These are phyloP conservation scores for Suillus clintonianus DNA, from an alignment of 768 basidiomycete genomes.

Conservation along the genomic window DNA sequence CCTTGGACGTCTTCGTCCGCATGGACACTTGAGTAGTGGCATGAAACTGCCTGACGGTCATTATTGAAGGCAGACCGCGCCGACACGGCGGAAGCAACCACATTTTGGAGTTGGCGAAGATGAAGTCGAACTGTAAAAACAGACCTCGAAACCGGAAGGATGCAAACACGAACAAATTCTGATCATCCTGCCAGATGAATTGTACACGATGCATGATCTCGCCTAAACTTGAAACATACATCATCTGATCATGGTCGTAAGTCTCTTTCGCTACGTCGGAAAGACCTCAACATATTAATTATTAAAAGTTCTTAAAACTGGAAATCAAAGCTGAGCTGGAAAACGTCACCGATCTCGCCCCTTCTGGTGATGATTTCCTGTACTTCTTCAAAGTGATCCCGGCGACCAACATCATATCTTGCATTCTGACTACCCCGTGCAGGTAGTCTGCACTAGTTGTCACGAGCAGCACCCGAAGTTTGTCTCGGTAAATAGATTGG, in stretches of 20 bases:
- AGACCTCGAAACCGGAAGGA: background rate
- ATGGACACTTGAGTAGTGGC: constrained; percentile 19
- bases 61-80: constrained; percentile 9
- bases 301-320: constrained; percentile 53
- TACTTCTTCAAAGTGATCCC: constrained; percentile 71
- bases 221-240: background rate
- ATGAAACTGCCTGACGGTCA: constrained; percentile 23
- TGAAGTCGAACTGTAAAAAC: background rate
- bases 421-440: constrained; percentile 2
- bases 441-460: constrained; percentile 83
- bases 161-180: constrained; percentile 29
- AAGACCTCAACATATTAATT: background rate
- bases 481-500: constrained; percentile 71
- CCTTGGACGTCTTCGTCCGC: constrained; percentile 20
- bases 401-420: constrained; percentile 1
- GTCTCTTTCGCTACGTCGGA: constrained; percentile 21
- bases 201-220: background rate
- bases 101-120: constrained; percentile 18
- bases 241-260: constrained; percentile 52
- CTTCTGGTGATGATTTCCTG: constrained; percentile 69
- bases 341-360: constrained; percentile 70
- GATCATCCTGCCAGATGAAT: background rate
- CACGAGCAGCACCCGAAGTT: constrained; percentile 73
- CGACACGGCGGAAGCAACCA: constrained; percentile 20
- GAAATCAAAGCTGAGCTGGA: constrained; percentile 82